Evolutionary conservation across 305 asterid genomes (phyloP), one percentile per base, ranked within the genome.

Genomic region (Fraxinus albicans): DNA sequence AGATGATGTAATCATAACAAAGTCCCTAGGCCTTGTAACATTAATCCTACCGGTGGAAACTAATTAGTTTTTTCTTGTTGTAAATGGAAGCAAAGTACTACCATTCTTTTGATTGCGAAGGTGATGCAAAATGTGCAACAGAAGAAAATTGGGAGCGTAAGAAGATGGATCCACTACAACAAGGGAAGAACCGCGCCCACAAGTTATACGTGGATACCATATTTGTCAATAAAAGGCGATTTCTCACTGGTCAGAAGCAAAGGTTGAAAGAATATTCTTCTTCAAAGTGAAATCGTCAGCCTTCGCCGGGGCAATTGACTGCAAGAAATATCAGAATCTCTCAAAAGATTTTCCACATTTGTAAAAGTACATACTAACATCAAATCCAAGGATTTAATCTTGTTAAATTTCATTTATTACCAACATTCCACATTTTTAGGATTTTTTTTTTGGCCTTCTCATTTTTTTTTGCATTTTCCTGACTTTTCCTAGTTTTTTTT

Each of bases 201-300:
- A 77, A 79, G 69, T 81, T 50, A n/a, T 23, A 84, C n/a, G 70
- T 50, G 25, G 82, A 79, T 67, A 60, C 75, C 84, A 21, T 34
- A 19, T 25, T 15, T 36, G n/a, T 79, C 86, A 75, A 77, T 42
- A 38, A 80, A 73, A 34, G 33, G 38, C 10, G 19, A 77, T 58
- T 6, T 17, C 38, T 77, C 77, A 69, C 23, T 73, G 47, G 34
- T 60, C 76, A 83, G 82, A 85, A 34, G 84, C 81, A 81, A 86
- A 86, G 33, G 87, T 79, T 6, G 79, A 78, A 35, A 86, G 83
- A 72, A 88, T 90, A 58, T 88, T 86, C 88, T 88, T 90, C 88
- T 90, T 88, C 73, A 90, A 82, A 44, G 82, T 77, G 80, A 88
- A 84, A 63, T 88, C 89, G 79, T 87, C 90, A 0, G 86, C 85